Evolutionary conservation across 1,284 basidiomycete genomes (phyloP).

Genomic region (Cystobasidium slooffiae): DNA sequence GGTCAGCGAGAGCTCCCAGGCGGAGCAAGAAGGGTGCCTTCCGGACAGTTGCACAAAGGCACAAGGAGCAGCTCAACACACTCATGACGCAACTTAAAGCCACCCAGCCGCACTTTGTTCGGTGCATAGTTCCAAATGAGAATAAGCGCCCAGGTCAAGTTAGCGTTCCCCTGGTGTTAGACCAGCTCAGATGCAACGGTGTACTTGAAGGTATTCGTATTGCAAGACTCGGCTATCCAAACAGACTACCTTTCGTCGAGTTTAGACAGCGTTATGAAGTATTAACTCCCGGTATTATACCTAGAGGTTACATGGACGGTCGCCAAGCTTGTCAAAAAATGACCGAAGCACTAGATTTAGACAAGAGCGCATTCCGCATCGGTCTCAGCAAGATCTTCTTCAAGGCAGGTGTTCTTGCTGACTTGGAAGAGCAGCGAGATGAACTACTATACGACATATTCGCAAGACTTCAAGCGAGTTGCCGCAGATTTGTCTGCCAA

Average conservation of each 20-base stretch:
- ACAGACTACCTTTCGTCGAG: conserved; percentile 93
- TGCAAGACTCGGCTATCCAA: conserved; percentile 95
- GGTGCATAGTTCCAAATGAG: conserved; percentile 95
- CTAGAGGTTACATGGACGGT: conserved; percentile 94
- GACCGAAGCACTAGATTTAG: conserved; percentile 86
- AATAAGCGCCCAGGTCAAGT: conserved; percentile 90
- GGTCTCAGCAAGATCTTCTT: conserved; percentile 99
- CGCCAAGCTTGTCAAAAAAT: conserved; percentile 92
- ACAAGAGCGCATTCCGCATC: conserved; percentile 82
- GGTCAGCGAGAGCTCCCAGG: conserved; percentile 63
- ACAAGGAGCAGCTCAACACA: conserved; percentile 92
- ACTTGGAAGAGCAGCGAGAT: conserved; percentile 92
- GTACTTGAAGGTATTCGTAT: conserved; percentile 99
- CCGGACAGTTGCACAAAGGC: conserved; percentile 90
- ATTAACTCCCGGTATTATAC: conserved; percentile 88
- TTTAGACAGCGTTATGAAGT: conserved; percentile 97
- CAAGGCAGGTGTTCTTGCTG: conserved; percentile 98
- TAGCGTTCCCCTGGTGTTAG: conserved; percentile 91
- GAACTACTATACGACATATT: conserved; percentile 85
- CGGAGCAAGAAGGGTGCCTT: conserved; percentile 96
- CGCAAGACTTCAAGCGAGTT: conserved; percentile 81
- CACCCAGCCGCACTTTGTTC: conserved; percentile 97
- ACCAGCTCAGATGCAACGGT: conserved; percentile 97
- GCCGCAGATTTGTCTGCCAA: conserved; percentile 81
- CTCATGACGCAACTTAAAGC: conserved; percentile 89